Base-by-base conservation (phyloP, 2,329 filamentous ascomycete genomes). In the Botrytis deweyae region DNA sequence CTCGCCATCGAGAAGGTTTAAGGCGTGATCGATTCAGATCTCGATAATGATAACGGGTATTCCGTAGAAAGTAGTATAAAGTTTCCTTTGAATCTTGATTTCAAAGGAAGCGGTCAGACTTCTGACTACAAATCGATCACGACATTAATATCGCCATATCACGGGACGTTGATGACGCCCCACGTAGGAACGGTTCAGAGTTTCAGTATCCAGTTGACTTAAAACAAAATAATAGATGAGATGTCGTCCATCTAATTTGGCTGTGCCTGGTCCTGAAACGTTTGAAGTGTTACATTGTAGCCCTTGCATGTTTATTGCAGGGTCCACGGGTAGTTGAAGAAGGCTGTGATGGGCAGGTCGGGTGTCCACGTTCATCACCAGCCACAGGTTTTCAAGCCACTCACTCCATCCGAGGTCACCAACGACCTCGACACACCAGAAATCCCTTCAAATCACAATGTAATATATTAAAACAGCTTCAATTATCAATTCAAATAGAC, bases 61-160 rank as follows among this genome's bases (percentile, higher is more conserved):
- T 29, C n/a, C 52, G 14, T 38, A 71, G 22, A 16, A 38, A 44
- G 62, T 63, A 38, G 69, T 61, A 44, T 38, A 61, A 70, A 62
- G 22, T 46, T 63, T 70, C 38, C 58, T n/a, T n/a, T 22, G 40
- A 18, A 29, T 33, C 58, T 29, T 29, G 65, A 36, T 25, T 20
- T 38, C 7, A 20, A 36, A 49, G 42, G 36, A 61, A 40, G 20
- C 67, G 38, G n/a, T 61, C 67, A 42, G 38, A 71, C 44, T 46
- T 71, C 58, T 63, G 42, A 71, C 69, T 38, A 36, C 20, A 44
- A 6, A 18, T 46, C 25, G 33, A 61, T 71, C 55, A 71, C 58
- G 44, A 64, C 69, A 64, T 64, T 64, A 33, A 72, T 72, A 63
- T 72, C 70, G 61, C 46, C 70, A 72, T 72, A 42, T 66, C 70